Base-by-base conservation (phyloP, 2,329 filamentous ascomycete genomes). In the Penicillium vulpinum region DNA sequence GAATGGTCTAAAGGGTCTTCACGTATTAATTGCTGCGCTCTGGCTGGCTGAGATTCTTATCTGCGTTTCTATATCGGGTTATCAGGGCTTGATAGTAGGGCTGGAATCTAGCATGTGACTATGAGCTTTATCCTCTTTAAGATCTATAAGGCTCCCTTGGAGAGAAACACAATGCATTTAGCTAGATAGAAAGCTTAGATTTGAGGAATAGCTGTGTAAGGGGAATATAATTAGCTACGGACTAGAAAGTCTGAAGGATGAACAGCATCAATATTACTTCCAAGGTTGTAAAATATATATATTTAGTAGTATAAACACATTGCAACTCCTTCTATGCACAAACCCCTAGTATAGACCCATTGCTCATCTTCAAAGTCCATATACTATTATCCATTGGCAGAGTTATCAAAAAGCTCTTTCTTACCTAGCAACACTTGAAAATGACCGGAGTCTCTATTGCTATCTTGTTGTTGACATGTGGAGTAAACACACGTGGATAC, bases 11-110 rank as follows among this genome's bases (percentile, higher is more conserved):
- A 51, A 16, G 38, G 38, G 36, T 43, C 43, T 48, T 33, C 54
- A 44, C 48, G 52, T 62, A 59, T 51, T 61, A 61, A 60, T 58
- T 57, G 57, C 59, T 58, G 40, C 39, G 51, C 58, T 61, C 61
- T 59, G 57, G 52, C 53, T 61, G 58, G 60, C 53, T 46, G 39
- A 28, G 29, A 28, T 40, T 46, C 59, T 66, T 63, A 64, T 67
- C 63, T 39, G 29, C 22, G 24, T 31, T 51, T 9, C 57, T 38
- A 51, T 62, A 66, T 66, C 63, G 47, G 64, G 64, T 29, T 59
- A 52, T 48, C 41, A 65, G 64, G 64, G 64, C 64, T 52, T 9
- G 1, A 21, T 2, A 7, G 0, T 16, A 62, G 63, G 63, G 57
- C 46, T 48, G 9, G 1, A 6, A 6, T 5, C 8, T 22, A 8